Evolutionary conservation across 352 stramenopile species (phyloP), one percentile per base, ranked within the genome.

Genomic region (Phytophthora brassicae): DNA sequence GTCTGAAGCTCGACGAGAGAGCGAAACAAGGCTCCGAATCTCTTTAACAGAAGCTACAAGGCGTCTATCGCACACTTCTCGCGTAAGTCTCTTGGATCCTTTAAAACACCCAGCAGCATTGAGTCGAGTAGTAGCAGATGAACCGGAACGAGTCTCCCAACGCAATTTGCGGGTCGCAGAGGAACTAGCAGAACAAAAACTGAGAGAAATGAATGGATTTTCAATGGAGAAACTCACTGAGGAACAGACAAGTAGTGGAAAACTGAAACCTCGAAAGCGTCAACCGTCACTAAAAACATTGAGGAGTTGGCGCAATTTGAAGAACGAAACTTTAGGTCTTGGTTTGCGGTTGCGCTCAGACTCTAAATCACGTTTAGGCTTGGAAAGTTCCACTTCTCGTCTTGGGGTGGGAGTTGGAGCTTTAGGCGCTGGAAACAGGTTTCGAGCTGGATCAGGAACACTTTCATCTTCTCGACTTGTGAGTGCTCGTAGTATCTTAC

Each of bases 131-230:
- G 55, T 90, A 52, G 65, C 67, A 2, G 86, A 82, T 41, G 81
- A 90, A 44, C 79, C 81, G 2, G 81, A 90, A 2, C 73, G 81
- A 4, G 68, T 88, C 38, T 89, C 81, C n/a, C 75, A 86, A 51
- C 72, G 81, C 3, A 63, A 90, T n/a, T 43, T 89, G 26, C 45
- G 81, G 0, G 38, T 60, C 13, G 43, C 46, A 33, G 48, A 61
- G 13, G 26, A 65, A 13, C 4, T 62, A 31, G 56, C 55, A 22
- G 59, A 62, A 28, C 11, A 60, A 19, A 46, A 31, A 41, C 47
- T 41, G 14, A 33, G 39, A 9, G 31, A 58, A 38, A 28, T 41
- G 4, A 49, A 62, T 7, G 31, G 31, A n/a, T n/a, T n/a, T n/a
- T n/a, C n/a, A n/a, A n/a, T n/a, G n/a, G n/a, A n/a, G n/a, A n/a